Evolutionary conservation across 371 early-diverging fungal species (phyloP).

Genomic region (Mucor circinelloides): DNA sequence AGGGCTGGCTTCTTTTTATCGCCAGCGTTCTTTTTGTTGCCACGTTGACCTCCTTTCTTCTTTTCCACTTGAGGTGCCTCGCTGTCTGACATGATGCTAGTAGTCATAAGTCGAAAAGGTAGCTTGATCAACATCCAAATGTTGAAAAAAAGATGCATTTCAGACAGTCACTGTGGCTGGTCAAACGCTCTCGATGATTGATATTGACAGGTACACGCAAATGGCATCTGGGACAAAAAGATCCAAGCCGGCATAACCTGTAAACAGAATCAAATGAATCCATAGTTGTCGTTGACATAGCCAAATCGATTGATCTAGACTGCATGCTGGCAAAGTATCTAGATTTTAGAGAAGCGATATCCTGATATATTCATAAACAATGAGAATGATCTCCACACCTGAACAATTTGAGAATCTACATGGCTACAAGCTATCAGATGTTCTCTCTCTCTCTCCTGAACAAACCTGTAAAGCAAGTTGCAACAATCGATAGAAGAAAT

Average conservation of each 20-base stretch:
- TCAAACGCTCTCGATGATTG: not conserved
- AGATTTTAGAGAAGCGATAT: no score
- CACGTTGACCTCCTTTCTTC: constrained; percentile 13
- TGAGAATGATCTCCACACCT: no score
- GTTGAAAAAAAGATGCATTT: not conserved
- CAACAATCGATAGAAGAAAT: not conserved
- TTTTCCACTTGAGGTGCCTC: constrained; percentile 6
- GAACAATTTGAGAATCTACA: no score
- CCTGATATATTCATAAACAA: no score
- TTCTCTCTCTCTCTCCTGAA: no score
- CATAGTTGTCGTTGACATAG: no score
- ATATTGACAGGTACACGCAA: not conserved
- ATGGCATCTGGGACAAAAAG: not conserved
- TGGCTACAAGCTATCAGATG: no score
- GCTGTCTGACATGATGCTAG: constrained; percentile 8
- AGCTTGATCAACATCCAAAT: not conserved
- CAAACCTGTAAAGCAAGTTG: no score
- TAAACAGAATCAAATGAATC: no score
- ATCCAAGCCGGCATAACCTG: not conserved
- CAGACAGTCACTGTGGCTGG: constrained; percentile 2
- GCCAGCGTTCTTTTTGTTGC: constrained; percentile 16
- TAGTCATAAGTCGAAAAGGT: not conserved
- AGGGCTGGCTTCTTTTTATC: constrained; percentile 29
- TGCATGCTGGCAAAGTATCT: no score
- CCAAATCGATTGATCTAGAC: no score